Conservation (phyloP, 1,284 basidiomycete genomes). For the Ceratobasidium sp. region DNA sequence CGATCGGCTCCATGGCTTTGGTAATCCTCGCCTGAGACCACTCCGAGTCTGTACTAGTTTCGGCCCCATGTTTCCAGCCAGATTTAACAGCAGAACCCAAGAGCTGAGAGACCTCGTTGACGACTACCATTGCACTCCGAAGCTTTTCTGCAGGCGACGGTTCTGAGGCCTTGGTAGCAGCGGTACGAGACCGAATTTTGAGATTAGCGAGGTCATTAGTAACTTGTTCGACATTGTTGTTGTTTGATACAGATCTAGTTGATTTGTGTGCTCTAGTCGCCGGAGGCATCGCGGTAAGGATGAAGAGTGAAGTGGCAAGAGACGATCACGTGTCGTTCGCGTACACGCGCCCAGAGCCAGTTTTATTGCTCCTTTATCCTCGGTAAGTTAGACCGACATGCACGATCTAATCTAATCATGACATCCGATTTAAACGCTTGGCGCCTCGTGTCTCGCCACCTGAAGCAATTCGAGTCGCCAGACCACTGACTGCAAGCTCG, state of each 20-base stretch:
- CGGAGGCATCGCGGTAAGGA: background rate
- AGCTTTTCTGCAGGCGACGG: conserved; percentile 5
- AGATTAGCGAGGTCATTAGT: conserved; percentile 16
- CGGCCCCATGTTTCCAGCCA: conserved; percentile 58
- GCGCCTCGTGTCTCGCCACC: too few species aligned
- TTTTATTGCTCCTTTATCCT: too few species aligned
- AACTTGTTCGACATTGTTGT: conserved; percentile 17
- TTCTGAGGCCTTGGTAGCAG: background rate
- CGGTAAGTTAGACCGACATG: too few species aligned
- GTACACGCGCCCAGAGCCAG: too few species aligned
- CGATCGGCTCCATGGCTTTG: conserved; percentile 15
- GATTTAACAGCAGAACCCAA: conserved; percentile 60
- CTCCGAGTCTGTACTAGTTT: background rate
- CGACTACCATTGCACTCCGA: conserved; percentile 50
- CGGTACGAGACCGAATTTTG: conserved; percentile 14
- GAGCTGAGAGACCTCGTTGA: conserved; percentile 66
- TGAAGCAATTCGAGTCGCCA: too few species aligned
- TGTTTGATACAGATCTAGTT: background rate
- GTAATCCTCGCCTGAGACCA: conserved; percentile 20
- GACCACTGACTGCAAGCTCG: too few species aligned
- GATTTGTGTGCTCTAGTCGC: conserved; percentile 5
- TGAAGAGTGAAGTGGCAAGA: background rate
- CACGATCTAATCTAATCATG: too few species aligned
- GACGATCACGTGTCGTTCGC: conserved; percentile 9
- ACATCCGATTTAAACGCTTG: too few species aligned